These are phyloP conservation scores for Lachnellula hyalina DNA, from an alignment of 2,329 filamentous ascomycete species.

Conservation along the genomic window DNA sequence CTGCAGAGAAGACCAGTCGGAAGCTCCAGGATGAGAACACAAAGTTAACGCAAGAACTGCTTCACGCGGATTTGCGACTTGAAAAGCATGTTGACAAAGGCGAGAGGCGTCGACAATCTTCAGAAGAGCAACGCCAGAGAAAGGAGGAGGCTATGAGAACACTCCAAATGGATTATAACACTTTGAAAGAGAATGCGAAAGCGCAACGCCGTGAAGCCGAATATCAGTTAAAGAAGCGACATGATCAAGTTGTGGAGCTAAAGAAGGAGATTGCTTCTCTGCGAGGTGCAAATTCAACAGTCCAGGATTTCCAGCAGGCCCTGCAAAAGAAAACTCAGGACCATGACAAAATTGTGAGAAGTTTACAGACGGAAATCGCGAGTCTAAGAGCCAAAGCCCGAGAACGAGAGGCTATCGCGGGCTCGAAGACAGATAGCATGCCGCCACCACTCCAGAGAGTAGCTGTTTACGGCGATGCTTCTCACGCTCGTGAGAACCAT, in stretches of 20 bases:
- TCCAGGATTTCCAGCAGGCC: constrained; percentile 14
- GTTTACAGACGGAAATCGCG: constrained; percentile 17
- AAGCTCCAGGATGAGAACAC: constrained; percentile 29
- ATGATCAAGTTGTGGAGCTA: constrained; percentile 51
- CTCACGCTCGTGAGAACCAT: constrained; percentile 14
- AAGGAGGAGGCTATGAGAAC: constrained; percentile 43
- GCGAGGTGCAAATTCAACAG: constrained; percentile 29
- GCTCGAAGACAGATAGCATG: background rate
- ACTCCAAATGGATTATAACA: constrained; percentile 48
- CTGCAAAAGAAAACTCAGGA: constrained; percentile 16
- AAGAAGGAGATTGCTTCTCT: constrained; percentile 47
- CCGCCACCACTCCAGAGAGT: background rate
- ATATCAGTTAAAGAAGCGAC: constrained; percentile 50
- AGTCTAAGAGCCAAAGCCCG: constrained; percentile 8
- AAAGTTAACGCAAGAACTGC: constrained; percentile 26
- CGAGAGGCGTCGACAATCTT: constrained; percentile 38
- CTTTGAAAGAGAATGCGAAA: constrained; percentile 49
- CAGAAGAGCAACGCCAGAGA: constrained; percentile 41
- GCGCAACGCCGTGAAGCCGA: constrained; percentile 50
- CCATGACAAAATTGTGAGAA: constrained; percentile 17
- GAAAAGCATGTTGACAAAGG: constrained; percentile 28
- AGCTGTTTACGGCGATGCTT: background rate
- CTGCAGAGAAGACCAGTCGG: constrained; percentile 35
- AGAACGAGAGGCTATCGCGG: background rate
- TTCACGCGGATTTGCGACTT: constrained; percentile 24